Base-by-base conservation (phyloP, 176 grass and related monocot genomes). In the Raddia distichophylla region DNA sequence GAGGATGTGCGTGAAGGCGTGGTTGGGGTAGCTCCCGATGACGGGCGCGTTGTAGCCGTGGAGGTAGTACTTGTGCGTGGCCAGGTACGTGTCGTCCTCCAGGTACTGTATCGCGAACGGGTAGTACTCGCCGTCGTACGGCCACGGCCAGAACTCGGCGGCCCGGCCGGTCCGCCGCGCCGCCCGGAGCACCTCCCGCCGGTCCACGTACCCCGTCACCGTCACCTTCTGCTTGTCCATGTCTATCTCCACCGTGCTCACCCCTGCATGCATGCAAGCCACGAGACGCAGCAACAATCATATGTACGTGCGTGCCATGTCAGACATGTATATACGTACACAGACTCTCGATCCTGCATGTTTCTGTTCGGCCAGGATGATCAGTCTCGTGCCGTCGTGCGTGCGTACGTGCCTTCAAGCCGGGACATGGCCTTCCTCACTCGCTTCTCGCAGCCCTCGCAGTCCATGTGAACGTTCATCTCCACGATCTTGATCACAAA, bases 401-500 rank as follows among this genome's bases (percentile, higher is more conserved):
- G 45, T 50, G 27, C 27, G 27, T 27, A 22, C 80, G 47, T 87
- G 89, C 94, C 94, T 74, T 94, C 59, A 1, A 97, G 86, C 51
- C 83, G 87, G 75, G 77, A 73, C 84, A 98, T 87, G 73, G 90
- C 90, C 80, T 89, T 94, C 73, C 80, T 73, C 7, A 94, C 58
- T 73, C 90, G 86, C 65, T 59, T 87, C 78, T 93, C 77, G 88
- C 92, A 98, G 47, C 92, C 95, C 45, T 89, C 90, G n/a, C 95
- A 98, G 62, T 98, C 92, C 92, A 98, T 94, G 79, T 93, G 95
- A 50, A 94, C 90, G 64, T 87, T 93, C 65, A 93, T 91, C 92
- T 94, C 92, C 65, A 98, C 92, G 32, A 83, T 85, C 95, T 97
- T 71, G 53, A 42, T 42, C 53, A 60, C 47, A 72, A 8, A 40